phyloP scores from a whole-genome alignment of 2,329 filamentous ascomycete genomes.

The Aspergillus udagawae region DNA sequence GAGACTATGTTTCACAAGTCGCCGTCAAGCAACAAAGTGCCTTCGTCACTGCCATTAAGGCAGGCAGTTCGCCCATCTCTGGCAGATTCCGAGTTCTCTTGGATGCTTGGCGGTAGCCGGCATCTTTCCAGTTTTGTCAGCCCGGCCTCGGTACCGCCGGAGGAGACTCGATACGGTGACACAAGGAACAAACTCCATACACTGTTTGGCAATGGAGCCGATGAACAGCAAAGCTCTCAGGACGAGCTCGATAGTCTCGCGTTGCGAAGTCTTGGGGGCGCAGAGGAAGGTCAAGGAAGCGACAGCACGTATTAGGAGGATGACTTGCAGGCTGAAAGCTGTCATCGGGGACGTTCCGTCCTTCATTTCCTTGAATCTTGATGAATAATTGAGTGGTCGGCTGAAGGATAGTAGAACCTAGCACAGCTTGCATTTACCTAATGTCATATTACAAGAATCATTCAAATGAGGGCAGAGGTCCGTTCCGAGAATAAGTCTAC shows the following conservation, averaged over 20 bases:
- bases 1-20: slow-evolving; percentile 3
- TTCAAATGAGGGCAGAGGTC: background rate
- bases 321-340: background rate
- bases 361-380: background rate
- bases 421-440: background rate
- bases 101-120: slow-evolving; percentile 47
- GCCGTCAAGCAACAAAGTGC: slow-evolving; percentile 5
- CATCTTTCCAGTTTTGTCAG: slow-evolving; percentile 45
- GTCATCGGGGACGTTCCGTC: background rate
- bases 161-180: slow-evolving; percentile 37
- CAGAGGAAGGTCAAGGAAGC: slow-evolving; percentile 8
- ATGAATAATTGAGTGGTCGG: background rate
- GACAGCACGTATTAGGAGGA: background rate
- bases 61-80: slow-evolving; percentile 37
- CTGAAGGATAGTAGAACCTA: background rate
- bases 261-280: slow-evolving; percentile 35
- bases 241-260: slow-evolving; percentile 38
- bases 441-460: background rate
- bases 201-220: slow-evolving; percentile 33
- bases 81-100: slow-evolving; percentile 46
- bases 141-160: slow-evolving; percentile 41
- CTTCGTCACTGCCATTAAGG: slow-evolving; percentile 21
- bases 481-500: background rate
- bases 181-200: slow-evolving; percentile 26
- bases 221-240: slow-evolving; percentile 24